A percentile compares a stretch with the other conserved stretches of the same genome.
These are phyloP conservation scores for Tilletia indica DNA, from an alignment of 1,284 basidiomycete genomes.

Conservation along the genomic window DNA sequence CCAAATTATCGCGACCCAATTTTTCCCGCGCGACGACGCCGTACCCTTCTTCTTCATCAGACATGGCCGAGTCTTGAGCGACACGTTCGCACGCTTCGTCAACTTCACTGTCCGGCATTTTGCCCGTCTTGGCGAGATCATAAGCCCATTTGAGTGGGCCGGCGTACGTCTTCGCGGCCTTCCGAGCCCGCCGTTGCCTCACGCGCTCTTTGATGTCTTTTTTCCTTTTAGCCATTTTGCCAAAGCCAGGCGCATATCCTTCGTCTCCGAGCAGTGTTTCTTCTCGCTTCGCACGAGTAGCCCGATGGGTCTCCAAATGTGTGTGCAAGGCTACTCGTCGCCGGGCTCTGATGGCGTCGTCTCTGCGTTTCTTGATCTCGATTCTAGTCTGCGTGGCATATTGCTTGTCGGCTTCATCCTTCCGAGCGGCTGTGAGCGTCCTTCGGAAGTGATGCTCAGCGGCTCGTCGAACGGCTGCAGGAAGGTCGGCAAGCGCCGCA, in stretches of 20 bases:
- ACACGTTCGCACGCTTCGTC: not conserved
- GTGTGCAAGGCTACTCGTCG: not conserved
- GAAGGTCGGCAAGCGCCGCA: not conserved
- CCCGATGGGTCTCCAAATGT: not conserved
- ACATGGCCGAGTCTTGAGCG: not conserved
- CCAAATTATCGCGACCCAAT: not conserved
- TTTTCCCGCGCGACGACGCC: not conserved
- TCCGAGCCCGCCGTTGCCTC: not conserved
- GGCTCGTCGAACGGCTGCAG: not conserved
- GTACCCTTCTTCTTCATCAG: not conserved
- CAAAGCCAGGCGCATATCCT: not conserved
- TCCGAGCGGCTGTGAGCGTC: not conserved
- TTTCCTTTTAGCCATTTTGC: not conserved
- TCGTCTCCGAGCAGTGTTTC: not conserved
- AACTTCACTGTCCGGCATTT: constrained; percentile 5
- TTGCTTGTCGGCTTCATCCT: not conserved
- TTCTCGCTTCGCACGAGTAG: not conserved
- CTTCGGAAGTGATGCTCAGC: constrained; percentile 8
- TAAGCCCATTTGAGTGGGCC: not conserved
- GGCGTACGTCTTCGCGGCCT: not conserved
- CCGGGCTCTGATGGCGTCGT: not conserved
- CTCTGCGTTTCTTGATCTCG: not conserved
- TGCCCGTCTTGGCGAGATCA: not conserved
- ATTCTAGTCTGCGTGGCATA: not conserved
- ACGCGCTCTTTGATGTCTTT: not conserved